A percentile compares a stretch with the other conserved stretches of the same genome.
These are phyloP conservation scores for Aspergillus eucalypticola DNA, from an alignment of 2,329 filamentous ascomycete species.

Conservation along the genomic window DNA sequence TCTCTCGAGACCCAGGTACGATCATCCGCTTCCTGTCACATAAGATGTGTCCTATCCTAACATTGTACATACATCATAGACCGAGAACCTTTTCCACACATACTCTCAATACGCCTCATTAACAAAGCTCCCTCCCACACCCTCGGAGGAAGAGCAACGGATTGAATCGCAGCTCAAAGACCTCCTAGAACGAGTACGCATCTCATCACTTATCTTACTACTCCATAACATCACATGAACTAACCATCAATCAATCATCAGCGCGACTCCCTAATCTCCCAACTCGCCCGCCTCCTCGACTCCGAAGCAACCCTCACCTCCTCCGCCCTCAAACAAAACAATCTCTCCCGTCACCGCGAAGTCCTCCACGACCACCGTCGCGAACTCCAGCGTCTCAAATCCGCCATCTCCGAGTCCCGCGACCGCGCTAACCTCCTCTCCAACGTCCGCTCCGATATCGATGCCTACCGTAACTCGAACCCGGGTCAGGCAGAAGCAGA, in stretches of 20 bases:
- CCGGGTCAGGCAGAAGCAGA: conserved; percentile 84
- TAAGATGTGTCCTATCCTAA: not conserved
- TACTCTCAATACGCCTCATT: conserved; percentile 90
- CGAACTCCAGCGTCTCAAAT: conserved; percentile 74
- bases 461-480: conserved; percentile 80
- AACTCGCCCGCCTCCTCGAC: conserved; percentile 86
- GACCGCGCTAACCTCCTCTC: conserved; percentile 86
- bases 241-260: conserved; percentile 40
- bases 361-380: conserved; percentile 83
- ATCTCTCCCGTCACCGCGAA: conserved; percentile 86
- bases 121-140: conserved; percentile 75
- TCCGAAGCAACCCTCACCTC: conserved; percentile 84
- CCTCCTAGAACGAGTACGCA: conserved; percentile 60
- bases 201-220: not conserved
- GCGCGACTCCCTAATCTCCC: conserved; percentile 78
- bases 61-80: conserved; percentile 53
- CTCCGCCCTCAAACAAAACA: conserved; percentile 95
- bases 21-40: not conserved
- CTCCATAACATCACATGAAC: not conserved
- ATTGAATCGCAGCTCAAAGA: conserved; percentile 82
- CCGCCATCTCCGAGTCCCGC: conserved; percentile 73
- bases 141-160: conserved; percentile 78
- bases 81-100: conserved; percentile 67
- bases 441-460: conserved; percentile 88
- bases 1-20: conserved; percentile 84